A percentile compares a stretch with the other conserved stretches of the same genome.
Conservation (phyloP, 2,329 filamentous ascomycete species). For the Fusarium agapanthi region DNA sequence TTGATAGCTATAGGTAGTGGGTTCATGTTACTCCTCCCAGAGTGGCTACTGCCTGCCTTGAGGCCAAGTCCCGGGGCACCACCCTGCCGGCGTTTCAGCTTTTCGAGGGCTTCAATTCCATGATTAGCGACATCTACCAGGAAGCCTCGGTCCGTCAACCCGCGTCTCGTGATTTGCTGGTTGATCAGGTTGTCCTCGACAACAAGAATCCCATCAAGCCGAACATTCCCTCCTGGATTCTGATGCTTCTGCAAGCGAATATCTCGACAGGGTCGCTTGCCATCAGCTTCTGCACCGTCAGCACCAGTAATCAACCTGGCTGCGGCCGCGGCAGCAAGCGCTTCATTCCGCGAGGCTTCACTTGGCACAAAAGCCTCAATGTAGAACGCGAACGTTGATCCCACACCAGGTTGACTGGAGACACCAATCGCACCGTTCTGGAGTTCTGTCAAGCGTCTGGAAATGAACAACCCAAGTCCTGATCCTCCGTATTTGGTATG, state of each 20-base stretch:
- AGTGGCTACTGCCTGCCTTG: not conserved
- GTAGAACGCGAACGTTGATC: constrained; percentile 80
- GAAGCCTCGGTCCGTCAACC: constrained; percentile 60
- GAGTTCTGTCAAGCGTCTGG: constrained; percentile 79
- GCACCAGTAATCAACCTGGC: constrained; percentile 44
- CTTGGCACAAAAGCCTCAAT: constrained; percentile 65
- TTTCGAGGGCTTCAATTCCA: constrained; percentile 64
- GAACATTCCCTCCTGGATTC: constrained; percentile 41
- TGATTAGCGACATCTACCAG: constrained; percentile 64
- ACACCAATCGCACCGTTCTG: constrained; percentile 85
- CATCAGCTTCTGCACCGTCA: constrained; percentile 25
- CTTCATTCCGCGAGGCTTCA: constrained; percentile 51
- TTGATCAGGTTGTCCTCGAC: constrained; percentile 71
- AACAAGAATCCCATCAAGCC: constrained; percentile 57
- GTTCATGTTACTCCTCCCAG: constrained; percentile 23
- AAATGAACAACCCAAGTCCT: constrained; percentile 82
- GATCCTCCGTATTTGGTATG: constrained; percentile 83
- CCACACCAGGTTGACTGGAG: constrained; percentile 71
- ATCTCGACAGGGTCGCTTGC: constrained; percentile 34
- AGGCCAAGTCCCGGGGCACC: constrained; percentile 29
- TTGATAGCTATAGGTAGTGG: constrained; percentile 54
- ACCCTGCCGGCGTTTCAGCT: constrained; percentile 46
- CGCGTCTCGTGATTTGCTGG: constrained; percentile 63
- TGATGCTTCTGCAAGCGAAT: constrained; percentile 36
- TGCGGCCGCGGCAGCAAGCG: constrained; percentile 49